Base-by-base conservation (phyloP, 352 stramenopile species). In the Globisporangium takayamanum region DNA sequence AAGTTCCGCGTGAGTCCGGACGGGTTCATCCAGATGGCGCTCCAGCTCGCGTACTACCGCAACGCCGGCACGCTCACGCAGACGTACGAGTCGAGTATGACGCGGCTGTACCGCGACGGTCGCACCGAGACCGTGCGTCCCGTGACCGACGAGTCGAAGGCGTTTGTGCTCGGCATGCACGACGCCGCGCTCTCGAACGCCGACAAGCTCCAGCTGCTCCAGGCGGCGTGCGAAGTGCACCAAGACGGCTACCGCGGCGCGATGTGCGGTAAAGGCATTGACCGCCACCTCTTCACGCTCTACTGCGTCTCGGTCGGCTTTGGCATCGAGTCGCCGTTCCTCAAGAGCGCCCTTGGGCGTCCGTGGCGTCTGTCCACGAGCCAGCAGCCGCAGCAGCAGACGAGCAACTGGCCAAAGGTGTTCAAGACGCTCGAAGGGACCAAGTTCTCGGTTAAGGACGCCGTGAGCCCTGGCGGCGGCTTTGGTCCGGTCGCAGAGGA, bases 71-170 rank as follows among this genome's bases (percentile, higher is more conserved):
- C 92, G 52, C 94, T 98, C 65, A 97, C 90, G 48, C 94, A 96
- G 57, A 99, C 96, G 6, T 99, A 99, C 70, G 97, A 99, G 74
- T 96, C 96, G 18, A 98, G 90, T 44, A 97, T 98, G 85, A 97
- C 96, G 37, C 86, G 96, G 20, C 66, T 96, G 52, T 99, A 98
- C 77, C 83, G 95, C 22, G 94, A 99, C 50, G 97, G 97, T 20
- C 88, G 97, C 30, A 99, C 97, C 0, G 92, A 97, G 62, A 95
- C 88, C 12, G 90, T 95, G n/a, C 86, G 88, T 37, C 80, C 93
- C 10, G 89, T 97, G 47, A 97, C 90, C 12, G 77, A 88, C 50
- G 89, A 91, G 51, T 97, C 83, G 22, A 93, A 89, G 63, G 87
- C 67, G 5, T 98, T 98, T 78, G 78, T 97, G 41, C 63, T 97